Base-by-base conservation (phyloP, 164 flowering plant genomes). In the Macadamia tetraphylla region DNA sequence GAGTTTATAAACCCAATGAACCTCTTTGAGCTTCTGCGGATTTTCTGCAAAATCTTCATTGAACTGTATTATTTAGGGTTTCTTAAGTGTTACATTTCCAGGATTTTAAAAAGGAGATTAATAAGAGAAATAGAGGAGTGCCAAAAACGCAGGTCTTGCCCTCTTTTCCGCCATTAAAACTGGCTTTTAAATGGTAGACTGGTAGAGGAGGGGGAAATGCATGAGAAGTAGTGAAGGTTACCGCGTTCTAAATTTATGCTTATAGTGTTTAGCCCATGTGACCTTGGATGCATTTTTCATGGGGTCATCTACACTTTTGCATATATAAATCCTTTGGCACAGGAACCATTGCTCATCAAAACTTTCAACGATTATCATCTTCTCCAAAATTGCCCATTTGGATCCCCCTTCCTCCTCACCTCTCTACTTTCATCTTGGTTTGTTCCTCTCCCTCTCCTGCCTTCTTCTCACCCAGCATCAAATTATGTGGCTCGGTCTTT, bases 241-340 rank as follows among this genome's bases (percentile, higher is more conserved):
- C 82, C 86, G 82, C 80, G 74, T 76, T 49, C 40, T 0, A 17
- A 57, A 15, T 35, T 64, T 63, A 62, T 61, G 40, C 49, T n/a
- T 63, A 32, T 61, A 58, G 59, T 57, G 66, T 71, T 58, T 69
- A 67, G 59, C 75, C 90, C 94, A 91, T 85, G 97, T 91, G 94
- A 88, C 73, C 81, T 70, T 77, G 65, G 75, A 71, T 79, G 82
- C 88, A 75, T 78, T 84, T 79, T 76, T 80, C 84, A 79, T 80
- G 84, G 76, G 69, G 29, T 35, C 32, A 35, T 9, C 44, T 58
- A 46, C 9, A 46, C 52, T 58, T 67, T 64, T 69, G 64, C 69
- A 75, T 78, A 68, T 74, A 74, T 35, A 35, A 35, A 67, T 71
- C 64, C 42, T 64, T 55, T 73, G 65, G 75, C 81, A 65, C 79